phyloP scores from a whole-genome alignment of 2,329 filamentous ascomycete genomes.

The Fusarium sp. region DNA sequence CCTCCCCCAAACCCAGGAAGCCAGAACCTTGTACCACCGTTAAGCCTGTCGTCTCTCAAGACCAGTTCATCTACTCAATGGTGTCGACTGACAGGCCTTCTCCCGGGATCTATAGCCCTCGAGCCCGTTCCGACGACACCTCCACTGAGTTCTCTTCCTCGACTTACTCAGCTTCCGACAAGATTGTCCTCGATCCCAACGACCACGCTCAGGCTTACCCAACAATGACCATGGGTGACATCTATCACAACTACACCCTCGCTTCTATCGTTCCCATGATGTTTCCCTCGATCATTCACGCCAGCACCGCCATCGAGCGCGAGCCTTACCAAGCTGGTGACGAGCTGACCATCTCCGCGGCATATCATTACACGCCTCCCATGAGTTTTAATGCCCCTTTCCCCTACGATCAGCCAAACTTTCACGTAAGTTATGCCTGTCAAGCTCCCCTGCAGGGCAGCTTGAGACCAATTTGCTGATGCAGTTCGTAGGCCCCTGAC shows the following conservation, averaged over 20 bases:
- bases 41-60: slow-evolving; percentile 54
- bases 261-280: slow-evolving; percentile 63
- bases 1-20: slow-evolving; percentile 43
- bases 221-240: slow-evolving; percentile 59
- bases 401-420: slow-evolving; percentile 71
- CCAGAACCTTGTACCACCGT: slow-evolving; percentile 40
- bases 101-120: slow-evolving; percentile 64
- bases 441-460: slow-evolving; percentile 49
- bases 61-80: slow-evolving; percentile 69
- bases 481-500: slow-evolving; percentile 71
- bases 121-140: slow-evolving; percentile 73
- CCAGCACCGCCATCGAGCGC: slow-evolving; percentile 70
- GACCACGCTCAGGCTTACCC: slow-evolving; percentile 61
- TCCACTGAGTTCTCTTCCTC: slow-evolving; percentile 74
- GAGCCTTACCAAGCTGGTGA: slow-evolving; percentile 65
- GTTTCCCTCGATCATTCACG: slow-evolving; percentile 70
- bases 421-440: slow-evolving; percentile 72
- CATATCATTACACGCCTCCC: slow-evolving; percentile 69
- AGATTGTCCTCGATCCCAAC: slow-evolving; percentile 67
- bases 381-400: slow-evolving; percentile 68
- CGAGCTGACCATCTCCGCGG: slow-evolving; percentile 70
- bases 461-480: slow-evolving; percentile 59
- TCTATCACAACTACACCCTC: slow-evolving; percentile 64
- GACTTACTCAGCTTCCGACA: slow-evolving; percentile 71
- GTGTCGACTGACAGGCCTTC: slow-evolving; percentile 71